phyloP scores from a whole-genome alignment of 2,329 filamentous ascomycete species.

The Neopestalotiopsis sp. region DNA sequence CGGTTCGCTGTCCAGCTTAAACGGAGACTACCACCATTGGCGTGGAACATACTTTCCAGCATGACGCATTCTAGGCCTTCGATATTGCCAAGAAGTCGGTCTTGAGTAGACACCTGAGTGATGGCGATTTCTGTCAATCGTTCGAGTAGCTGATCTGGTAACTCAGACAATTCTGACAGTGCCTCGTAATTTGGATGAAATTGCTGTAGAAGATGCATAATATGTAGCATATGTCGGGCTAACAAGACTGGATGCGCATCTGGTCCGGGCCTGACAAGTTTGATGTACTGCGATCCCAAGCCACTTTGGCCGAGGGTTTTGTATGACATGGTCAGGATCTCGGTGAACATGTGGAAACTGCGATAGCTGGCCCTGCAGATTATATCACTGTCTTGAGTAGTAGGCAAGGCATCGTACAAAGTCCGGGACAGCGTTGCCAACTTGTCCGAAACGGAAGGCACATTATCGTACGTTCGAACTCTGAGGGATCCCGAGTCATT shows the following conservation, averaged over 20 bases:
- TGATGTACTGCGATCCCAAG: constrained; percentile 24
- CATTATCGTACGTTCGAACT: not conserved
- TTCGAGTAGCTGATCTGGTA: constrained; percentile 29
- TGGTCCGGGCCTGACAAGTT: constrained; percentile 9
- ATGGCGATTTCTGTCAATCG: constrained; percentile 27
- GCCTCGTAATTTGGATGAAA: constrained; percentile 24
- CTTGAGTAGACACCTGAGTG: constrained; percentile 49
- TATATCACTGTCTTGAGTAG: constrained; percentile 22
- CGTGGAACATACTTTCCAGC: constrained; percentile 51
- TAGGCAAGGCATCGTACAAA: constrained; percentile 28
- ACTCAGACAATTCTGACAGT: constrained; percentile 21
- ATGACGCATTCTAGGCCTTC: constrained; percentile 59
- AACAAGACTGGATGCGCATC: constrained; percentile 46
- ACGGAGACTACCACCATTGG: constrained; percentile 52
- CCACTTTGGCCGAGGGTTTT: too few species aligned
- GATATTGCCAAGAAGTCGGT: constrained; percentile 49
- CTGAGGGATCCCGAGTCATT: too few species aligned
- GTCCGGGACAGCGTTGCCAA: constrained; percentile 19
- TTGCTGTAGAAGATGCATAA: constrained; percentile 44
- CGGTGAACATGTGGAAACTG: constrained; percentile 29
- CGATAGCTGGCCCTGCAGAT: constrained; percentile 23
- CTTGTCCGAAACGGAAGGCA: constrained; percentile 21
- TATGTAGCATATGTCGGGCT: constrained; percentile 44
- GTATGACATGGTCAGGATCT: constrained; percentile 25
- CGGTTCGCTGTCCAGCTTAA: constrained; percentile 51